These are phyloP conservation scores for Lactifluus volemus DNA, from an alignment of 768 basidiomycete genomes.

Conservation along the genomic window DNA sequence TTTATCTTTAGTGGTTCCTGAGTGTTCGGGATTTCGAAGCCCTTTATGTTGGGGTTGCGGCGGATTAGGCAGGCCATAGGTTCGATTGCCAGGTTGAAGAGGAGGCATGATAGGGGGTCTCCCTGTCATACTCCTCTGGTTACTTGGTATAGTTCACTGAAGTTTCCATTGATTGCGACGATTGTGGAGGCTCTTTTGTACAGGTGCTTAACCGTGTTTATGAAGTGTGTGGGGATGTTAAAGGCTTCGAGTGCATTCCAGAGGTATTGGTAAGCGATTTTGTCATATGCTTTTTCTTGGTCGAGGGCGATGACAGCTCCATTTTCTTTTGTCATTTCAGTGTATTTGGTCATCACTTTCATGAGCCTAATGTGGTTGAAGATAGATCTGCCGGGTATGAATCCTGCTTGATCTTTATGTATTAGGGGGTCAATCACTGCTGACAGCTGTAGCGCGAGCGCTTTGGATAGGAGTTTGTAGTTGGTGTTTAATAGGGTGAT, in stretches of 20 bases:
- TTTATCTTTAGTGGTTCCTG: background rate
- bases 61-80: background rate
- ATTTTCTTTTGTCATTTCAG: background rate
- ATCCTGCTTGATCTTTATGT: slow-evolving; percentile 2
- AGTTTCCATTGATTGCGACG: background rate
- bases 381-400: background rate
- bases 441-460: slow-evolving; percentile 2
- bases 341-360: background rate
- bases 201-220: background rate
- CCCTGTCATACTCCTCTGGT: slow-evolving; percentile 5
- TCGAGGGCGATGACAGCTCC: background rate
- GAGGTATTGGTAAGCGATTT: background rate
- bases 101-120: background rate
- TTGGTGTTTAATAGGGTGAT: slow-evolving; percentile 13
- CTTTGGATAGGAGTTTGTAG: slow-evolving; percentile 12
- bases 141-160: background rate
- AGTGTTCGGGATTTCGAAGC: background rate
- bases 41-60: background rate
- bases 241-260: background rate
- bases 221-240: background rate
- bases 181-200: background rate
- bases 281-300: background rate
- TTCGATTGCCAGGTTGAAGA: slow-evolving; percentile 6
- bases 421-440: background rate
- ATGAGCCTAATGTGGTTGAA: background rate